These are phyloP conservation scores for Pseudogymnoascus sp. DNA, from an alignment of 2,329 filamentous ascomycete species.

Conservation along the genomic window DNA sequence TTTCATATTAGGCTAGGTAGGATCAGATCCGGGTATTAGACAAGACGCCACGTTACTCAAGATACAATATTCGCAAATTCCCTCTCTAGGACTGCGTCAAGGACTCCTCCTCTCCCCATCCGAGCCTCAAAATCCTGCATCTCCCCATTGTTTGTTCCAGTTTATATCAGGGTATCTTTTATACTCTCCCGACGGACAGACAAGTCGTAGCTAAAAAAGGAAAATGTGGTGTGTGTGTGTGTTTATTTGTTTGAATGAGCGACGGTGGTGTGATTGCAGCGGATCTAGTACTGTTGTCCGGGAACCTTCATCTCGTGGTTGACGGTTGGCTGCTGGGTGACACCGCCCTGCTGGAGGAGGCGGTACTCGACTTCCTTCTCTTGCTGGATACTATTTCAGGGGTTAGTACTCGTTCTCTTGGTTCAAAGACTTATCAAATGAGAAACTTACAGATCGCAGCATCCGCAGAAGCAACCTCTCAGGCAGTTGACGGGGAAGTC, in stretches of 20 bases:
- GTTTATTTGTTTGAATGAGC: not conserved
- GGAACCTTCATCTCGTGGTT: slow-evolving; percentile 7
- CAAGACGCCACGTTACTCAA: slow-evolving; percentile 1
- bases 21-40: slow-evolving; percentile 6
- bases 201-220: not conserved
- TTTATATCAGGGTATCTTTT: not conserved
- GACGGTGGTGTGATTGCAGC: not conserved
- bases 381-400: slow-evolving; percentile 16
- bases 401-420: not conserved
- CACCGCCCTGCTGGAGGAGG: slow-evolving; percentile 10
- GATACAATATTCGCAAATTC: not conserved
- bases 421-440: not conserved
- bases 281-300: not conserved
- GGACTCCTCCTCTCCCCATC: not conserved
- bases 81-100: not conserved
- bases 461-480: slow-evolving; percentile 23
- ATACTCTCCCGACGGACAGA: not conserved
- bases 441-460: slow-evolving; percentile 21
- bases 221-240: not conserved
- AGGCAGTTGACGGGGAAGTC: slow-evolving; percentile 20
- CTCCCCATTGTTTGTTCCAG: not conserved
- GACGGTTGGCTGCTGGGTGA: not conserved
- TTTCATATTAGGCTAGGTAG: slow-evolving; percentile 5
- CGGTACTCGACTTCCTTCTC: slow-evolving; percentile 19
- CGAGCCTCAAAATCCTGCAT: not conserved